Evolutionary conservation across 768 basidiomycete genomes (phyloP).

Genomic region (Holtermanniella nyarrowii): DNA sequence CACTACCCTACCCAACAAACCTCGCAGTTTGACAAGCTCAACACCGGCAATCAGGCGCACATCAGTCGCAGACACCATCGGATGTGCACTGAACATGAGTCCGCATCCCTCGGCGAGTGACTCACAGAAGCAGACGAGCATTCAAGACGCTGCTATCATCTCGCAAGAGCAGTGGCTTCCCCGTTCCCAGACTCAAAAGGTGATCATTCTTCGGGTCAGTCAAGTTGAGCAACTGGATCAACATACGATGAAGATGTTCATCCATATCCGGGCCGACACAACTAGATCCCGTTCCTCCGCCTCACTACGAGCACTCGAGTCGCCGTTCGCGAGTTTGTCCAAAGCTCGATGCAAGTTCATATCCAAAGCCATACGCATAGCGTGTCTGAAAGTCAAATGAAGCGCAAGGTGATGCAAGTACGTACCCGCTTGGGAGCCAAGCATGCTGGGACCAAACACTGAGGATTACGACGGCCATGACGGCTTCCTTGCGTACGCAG

Average conservation of each 20-base stretch:
- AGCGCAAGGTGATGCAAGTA: not conserved
- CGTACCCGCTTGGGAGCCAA: constrained; percentile 74
- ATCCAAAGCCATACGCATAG: constrained; percentile 90
- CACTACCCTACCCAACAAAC: constrained; percentile 44
- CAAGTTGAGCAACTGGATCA: not conserved
- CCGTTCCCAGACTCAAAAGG: constrained; percentile 89
- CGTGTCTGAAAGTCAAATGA: constrained; percentile 47
- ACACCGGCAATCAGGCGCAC: constrained; percentile 77
- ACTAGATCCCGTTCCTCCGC: constrained; percentile 82
- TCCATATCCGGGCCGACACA: constrained; percentile 85
- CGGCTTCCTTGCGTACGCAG: constrained; percentile 86
- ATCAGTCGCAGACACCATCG: constrained; percentile 81
- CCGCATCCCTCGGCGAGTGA: not conserved
- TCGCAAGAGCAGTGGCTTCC: constrained; percentile 76
- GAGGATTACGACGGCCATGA: constrained; percentile 78
- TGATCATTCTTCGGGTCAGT: constrained; percentile 62
- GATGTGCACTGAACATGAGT: constrained; percentile 47
- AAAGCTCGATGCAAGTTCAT: constrained; percentile 84
- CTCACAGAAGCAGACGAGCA: constrained; percentile 61
- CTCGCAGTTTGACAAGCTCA: constrained; percentile 83
- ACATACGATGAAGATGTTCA: constrained; percentile 65
- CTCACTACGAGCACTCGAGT: constrained; percentile 49
- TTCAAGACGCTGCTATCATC: constrained; percentile 80
- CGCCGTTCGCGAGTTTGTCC: constrained; percentile 73
- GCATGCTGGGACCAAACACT: constrained; percentile 91